Evolutionary conservation across 2,329 filamentous ascomycete genomes (phyloP).

Genomic region (Purpureocillium takamizusanense): DNA sequence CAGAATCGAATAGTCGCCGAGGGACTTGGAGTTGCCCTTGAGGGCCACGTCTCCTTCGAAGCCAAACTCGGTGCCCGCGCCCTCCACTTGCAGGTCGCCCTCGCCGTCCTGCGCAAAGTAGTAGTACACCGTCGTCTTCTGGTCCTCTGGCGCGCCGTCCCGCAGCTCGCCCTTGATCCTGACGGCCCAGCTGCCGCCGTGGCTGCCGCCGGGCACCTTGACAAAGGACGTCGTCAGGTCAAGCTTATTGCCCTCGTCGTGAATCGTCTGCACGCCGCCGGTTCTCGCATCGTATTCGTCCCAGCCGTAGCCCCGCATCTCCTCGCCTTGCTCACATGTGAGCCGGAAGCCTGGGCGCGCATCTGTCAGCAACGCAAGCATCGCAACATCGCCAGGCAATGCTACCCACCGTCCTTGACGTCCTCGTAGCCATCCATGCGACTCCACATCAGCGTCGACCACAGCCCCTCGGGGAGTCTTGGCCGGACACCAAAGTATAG

Average conservation of each 20-base stretch:
- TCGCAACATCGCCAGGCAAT: neutral
- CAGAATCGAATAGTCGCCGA: conserved; percentile 73
- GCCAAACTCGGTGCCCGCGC: conserved; percentile 39
- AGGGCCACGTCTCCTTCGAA: conserved; percentile 57
- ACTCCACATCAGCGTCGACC: conserved; percentile 81
- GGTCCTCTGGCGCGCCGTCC: conserved; percentile 53
- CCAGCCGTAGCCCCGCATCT: conserved; percentile 95
- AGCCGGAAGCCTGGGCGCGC: conserved; percentile 64
- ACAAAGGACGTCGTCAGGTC: conserved; percentile 91
- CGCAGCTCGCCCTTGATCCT: conserved; percentile 75
- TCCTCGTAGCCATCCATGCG: conserved; percentile 70
- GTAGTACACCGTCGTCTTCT: conserved; percentile 73
- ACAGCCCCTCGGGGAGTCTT: conserved; percentile 70
- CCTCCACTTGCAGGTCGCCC: conserved; percentile 49
- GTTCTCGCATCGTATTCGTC: conserved; percentile 88
- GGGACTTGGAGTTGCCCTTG: conserved; percentile 56
- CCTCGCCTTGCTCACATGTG: conserved; percentile 91
- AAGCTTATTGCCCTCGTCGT: conserved; percentile 78
- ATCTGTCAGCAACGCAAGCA: conserved; percentile 2
- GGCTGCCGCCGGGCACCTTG: conserved; percentile 75
- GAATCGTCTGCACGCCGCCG: conserved; percentile 82
- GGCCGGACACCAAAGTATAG: conserved; percentile 89
- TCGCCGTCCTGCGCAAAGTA: conserved; percentile 77
- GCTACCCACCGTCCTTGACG: conserved; percentile 59
- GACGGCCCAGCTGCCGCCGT: conserved; percentile 89